Percentiles rank a stretch among this genome's conserved stretches.
phyloP scores from a whole-genome alignment of 805 yeast species.

The Grigorovia yakushimaensis region DNA sequence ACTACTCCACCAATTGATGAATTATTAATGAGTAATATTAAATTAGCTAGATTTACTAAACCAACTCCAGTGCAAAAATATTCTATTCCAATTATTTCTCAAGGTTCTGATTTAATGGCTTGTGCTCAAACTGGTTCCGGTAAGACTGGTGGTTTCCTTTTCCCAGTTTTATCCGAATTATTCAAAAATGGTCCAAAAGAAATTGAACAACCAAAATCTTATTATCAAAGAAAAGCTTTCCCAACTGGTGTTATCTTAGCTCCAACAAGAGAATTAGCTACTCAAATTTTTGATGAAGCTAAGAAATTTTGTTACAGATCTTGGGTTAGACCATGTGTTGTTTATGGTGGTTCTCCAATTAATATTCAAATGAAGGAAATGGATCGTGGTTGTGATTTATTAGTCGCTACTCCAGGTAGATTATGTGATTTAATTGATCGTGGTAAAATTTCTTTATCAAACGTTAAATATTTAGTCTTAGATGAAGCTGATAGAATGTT shows the following conservation, averaged over 20 bases:
- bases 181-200: slow-evolving; percentile 80
- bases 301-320: slow-evolving; percentile 94
- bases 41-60: slow-evolving; percentile 78
- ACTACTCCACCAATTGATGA: slow-evolving; percentile 87
- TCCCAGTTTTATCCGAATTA: slow-evolving; percentile 92
- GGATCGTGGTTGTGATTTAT: slow-evolving; percentile 87
- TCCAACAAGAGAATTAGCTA: slow-evolving; percentile 98
- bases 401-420: slow-evolving; percentile 99
- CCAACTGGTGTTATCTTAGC: slow-evolving; percentile 96
- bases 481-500: slow-evolving; percentile 99
- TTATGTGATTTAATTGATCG: slow-evolving; percentile 90
- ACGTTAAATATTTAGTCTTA: slow-evolving; percentile 86
- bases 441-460: slow-evolving; percentile 81
- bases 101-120: slow-evolving; percentile 89
- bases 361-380: slow-evolving; percentile 78
- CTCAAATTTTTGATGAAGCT: slow-evolving; percentile 94
- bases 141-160: slow-evolving; percentile 98
- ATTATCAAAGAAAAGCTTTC: slow-evolving; percentile 64
- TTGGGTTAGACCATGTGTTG: slow-evolving; percentile 95
- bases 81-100: slow-evolving; percentile 85
- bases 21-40: slow-evolving; percentile 77
- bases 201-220: slow-evolving; percentile 31
- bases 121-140: slow-evolving; percentile 99
- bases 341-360: slow-evolving; percentile 97
- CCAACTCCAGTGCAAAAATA: slow-evolving; percentile 97